phyloP scores from a whole-genome alignment of 371 early-diverging fungal species.

The Mortierella sp. region DNA sequence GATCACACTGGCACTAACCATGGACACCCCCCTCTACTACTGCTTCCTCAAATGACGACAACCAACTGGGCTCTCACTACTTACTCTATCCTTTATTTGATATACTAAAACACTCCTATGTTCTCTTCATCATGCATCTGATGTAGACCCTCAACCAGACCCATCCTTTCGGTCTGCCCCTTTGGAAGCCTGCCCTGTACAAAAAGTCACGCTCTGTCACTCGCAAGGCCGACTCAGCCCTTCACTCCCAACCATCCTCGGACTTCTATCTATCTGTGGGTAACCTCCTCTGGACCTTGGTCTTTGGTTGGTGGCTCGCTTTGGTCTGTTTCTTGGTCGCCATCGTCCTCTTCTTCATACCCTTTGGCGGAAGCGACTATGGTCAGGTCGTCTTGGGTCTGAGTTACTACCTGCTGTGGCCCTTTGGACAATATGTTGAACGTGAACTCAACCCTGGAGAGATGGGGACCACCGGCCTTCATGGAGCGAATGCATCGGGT shows the following conservation, averaged over 20 bases:
- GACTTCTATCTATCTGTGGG: conserved; percentile 81
- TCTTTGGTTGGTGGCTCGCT: conserved; percentile 94
- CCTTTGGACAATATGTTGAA: conserved; percentile 94
- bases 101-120: neutral
- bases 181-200: conserved; percentile 98
- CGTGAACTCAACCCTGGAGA: conserved; percentile 55
- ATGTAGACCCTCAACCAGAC: conserved; percentile 79
- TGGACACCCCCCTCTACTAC: neutral
- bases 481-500: conserved; percentile 14
- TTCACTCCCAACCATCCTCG: conserved; percentile 83
- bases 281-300: conserved; percentile 88
- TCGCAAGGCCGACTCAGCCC: conserved; percentile 80
- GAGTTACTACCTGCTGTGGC: conserved; percentile 90
- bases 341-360: conserved; percentile 62
- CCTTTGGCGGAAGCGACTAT: conserved; percentile 69
- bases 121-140: neutral
- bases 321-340: conserved; percentile 70
- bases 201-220: conserved; percentile 93
- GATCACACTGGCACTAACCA: neutral
- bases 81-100: neutral
- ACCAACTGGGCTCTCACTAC: neutral
- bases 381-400: conserved; percentile 72
- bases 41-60: neutral
- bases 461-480: conserved; percentile 18
- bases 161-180: conserved; percentile 94